Percentiles rank a stretch among this genome's conserved stretches.
Conservation (phyloP, 176 grass and related monocot genomes). For the Areca catechu region DNA sequence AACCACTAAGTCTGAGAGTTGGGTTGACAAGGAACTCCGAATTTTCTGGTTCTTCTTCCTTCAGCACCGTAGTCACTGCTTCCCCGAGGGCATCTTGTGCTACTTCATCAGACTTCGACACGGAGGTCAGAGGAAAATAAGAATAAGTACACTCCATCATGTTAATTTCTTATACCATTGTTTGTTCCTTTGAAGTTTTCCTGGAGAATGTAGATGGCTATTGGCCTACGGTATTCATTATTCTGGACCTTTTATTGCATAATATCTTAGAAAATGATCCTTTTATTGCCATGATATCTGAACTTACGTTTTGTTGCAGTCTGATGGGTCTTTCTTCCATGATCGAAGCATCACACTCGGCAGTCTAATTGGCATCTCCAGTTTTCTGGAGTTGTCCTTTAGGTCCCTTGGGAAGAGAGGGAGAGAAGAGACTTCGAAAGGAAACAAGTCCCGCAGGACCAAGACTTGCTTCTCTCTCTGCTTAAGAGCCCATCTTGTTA, state of each 20-base stretch:
- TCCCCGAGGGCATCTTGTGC: constrained; percentile 7
- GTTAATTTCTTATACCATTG: too few species aligned
- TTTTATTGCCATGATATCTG: too few species aligned
- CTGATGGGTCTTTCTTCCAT: constrained; percentile 12
- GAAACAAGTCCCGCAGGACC: constrained; percentile 1
- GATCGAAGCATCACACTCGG: constrained; percentile 11
- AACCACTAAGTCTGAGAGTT: constrained; percentile 13
- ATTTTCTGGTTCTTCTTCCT: constrained; percentile 12
- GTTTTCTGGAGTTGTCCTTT: constrained; percentile 8
- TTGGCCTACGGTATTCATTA: too few species aligned
- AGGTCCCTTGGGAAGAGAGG: constrained; percentile 3
- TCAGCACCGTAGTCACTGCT: background rate
- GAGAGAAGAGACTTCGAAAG: background rate
- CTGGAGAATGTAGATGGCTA: too few species aligned
- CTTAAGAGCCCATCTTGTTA: constrained; percentile 2
- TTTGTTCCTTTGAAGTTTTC: too few species aligned
- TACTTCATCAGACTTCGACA: constrained; percentile 1
- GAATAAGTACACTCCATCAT: too few species aligned
- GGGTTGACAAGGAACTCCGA: constrained; percentile 3
- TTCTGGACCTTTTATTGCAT: too few species aligned
- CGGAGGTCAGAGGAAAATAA: background rate
- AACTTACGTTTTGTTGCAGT: background rate
- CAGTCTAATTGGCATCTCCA: constrained; percentile 22
- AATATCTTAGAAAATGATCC: too few species aligned
- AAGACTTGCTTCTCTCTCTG: constrained; percentile 10